A percentile compares a stretch with the other conserved stretches of the same genome.
Evolutionary conservation across 2,329 filamentous ascomycete genomes (phyloP).

Genomic region (Colletotrichum camelliae): DNA sequence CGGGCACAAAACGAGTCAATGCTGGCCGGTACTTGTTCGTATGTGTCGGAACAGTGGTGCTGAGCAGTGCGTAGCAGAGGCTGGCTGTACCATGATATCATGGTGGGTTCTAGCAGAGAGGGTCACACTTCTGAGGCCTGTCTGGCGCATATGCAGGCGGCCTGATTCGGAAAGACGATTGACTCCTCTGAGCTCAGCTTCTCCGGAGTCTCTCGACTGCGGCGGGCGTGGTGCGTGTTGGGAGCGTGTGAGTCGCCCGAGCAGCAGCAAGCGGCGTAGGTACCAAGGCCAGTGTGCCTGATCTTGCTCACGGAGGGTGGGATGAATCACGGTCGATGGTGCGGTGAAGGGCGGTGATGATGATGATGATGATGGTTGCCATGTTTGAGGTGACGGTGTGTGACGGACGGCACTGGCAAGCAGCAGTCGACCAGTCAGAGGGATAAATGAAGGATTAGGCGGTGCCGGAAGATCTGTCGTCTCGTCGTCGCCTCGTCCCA

Average conservation of each 20-base stretch:
- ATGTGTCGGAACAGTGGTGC: not conserved
- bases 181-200: not conserved
- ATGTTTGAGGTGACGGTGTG: not conserved
- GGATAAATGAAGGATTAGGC: not conserved
- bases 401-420: not conserved
- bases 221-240: not conserved
- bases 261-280: not conserved
- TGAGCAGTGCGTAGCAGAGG: not conserved
- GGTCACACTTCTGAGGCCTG: slow-evolving; percentile 15
- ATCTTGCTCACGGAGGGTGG: not conserved
- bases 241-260: not conserved
- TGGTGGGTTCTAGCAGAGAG: slow-evolving; percentile 8
- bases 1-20: slow-evolving; percentile 7
- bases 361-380: not conserved
- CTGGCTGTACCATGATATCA: slow-evolving; percentile 21
- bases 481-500: not conserved
- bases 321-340: not conserved
- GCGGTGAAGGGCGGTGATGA: not conserved
- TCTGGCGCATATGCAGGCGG: slow-evolving; percentile 17
- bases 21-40: slow-evolving; percentile 16
- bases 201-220: not conserved
- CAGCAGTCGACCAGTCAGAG: not conserved
- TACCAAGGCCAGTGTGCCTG: not conserved
- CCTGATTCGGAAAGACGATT: slow-evolving; percentile 12
- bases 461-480: not conserved